Percentiles rank a stretch among this genome's conserved stretches.
Evolutionary conservation across 2,329 filamentous ascomycete genomes (phyloP).

Genomic region (Nemania abortiva): DNA sequence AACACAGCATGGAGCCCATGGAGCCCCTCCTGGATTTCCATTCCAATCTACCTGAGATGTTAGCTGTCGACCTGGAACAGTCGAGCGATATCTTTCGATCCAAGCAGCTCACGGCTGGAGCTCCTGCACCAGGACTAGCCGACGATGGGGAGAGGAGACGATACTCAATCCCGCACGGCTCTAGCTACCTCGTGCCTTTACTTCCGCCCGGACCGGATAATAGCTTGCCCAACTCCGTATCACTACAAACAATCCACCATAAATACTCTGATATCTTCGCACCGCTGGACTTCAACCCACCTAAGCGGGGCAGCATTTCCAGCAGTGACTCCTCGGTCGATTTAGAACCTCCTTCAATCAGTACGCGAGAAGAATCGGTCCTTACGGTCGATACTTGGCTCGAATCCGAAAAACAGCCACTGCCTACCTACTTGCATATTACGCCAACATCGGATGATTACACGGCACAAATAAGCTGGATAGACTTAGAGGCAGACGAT

Average conservation of each 20-base stretch:
- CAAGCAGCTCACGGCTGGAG: constrained; percentile 65
- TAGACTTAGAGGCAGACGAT: constrained; percentile 49
- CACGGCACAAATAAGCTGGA: constrained; percentile 49
- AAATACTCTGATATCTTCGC: constrained; percentile 46
- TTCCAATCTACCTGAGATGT: constrained; percentile 66
- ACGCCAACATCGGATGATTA: constrained; percentile 41
- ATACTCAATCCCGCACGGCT: constrained; percentile 45
- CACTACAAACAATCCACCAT: constrained; percentile 44
- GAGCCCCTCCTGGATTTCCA: constrained; percentile 49
- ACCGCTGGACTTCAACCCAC: constrained; percentile 37
- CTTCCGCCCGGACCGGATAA: constrained; percentile 38
- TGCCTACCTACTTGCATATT: constrained; percentile 40
- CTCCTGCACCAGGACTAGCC: constrained; percentile 56
- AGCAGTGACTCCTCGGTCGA: constrained; percentile 54
- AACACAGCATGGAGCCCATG: constrained; percentile 42
- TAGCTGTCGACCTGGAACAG: constrained; percentile 66
- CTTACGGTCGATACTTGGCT: constrained; percentile 57
- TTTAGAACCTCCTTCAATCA: constrained; percentile 51
- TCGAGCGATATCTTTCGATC: constrained; percentile 62
- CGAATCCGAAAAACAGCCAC: constrained; percentile 51
- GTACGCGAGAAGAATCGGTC: constrained; percentile 55
- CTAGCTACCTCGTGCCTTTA: constrained; percentile 27
- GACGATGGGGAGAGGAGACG: constrained; percentile 45
- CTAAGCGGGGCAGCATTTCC: constrained; percentile 46
- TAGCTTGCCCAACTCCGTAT: constrained; percentile 42